A percentile compares a stretch with the other conserved stretches of the same genome.
Evolutionary conservation across 2,329 filamentous ascomycete genomes (phyloP).

Genomic region (Cladobotryum mycophilum): DNA sequence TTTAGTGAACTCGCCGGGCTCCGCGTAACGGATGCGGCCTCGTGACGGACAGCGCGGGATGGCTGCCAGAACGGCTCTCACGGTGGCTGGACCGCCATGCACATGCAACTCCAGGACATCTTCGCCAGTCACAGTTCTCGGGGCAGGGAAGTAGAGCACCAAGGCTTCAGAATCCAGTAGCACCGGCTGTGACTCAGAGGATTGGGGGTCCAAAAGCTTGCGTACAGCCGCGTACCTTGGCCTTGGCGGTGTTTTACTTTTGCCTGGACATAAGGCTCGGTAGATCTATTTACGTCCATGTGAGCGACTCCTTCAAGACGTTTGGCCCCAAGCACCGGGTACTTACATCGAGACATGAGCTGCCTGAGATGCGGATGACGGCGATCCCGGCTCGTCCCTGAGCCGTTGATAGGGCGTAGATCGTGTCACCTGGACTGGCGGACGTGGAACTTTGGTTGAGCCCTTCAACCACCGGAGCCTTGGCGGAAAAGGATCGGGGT

Average conservation of each 20-base stretch:
- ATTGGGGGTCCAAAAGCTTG: constrained; percentile 56
- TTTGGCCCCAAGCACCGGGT: constrained; percentile 9
- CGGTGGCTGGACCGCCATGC: constrained; percentile 85
- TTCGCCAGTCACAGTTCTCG: constrained; percentile 83
- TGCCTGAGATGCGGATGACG: constrained; percentile 79
- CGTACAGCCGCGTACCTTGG: constrained; percentile 63
- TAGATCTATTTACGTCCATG: constrained; percentile 39
- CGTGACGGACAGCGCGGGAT: constrained; percentile 50
- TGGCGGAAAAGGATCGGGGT: no score
- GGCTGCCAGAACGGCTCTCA: constrained; percentile 76
- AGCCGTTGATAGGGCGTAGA: constrained; percentile 88
- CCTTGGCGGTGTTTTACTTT: constrained; percentile 34
- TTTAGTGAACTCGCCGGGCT: constrained; percentile 91
- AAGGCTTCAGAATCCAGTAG: constrained; percentile 74
- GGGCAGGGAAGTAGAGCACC: constrained; percentile 74
- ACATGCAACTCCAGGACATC: constrained; percentile 89
- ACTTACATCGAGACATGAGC: constrained; percentile 61
- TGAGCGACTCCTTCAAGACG: neutral
- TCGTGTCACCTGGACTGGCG: constrained; percentile 50
- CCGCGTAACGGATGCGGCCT: constrained; percentile 68
- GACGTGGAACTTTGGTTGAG: neutral
- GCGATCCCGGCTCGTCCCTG: constrained; percentile 84
- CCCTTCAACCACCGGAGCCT: neutral
- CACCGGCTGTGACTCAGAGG: constrained; percentile 27
- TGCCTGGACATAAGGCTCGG: constrained; percentile 42